These are phyloP conservation scores for Dimocarpus longan DNA, from an alignment of 345 rosid species.

Conservation along the genomic window DNA sequence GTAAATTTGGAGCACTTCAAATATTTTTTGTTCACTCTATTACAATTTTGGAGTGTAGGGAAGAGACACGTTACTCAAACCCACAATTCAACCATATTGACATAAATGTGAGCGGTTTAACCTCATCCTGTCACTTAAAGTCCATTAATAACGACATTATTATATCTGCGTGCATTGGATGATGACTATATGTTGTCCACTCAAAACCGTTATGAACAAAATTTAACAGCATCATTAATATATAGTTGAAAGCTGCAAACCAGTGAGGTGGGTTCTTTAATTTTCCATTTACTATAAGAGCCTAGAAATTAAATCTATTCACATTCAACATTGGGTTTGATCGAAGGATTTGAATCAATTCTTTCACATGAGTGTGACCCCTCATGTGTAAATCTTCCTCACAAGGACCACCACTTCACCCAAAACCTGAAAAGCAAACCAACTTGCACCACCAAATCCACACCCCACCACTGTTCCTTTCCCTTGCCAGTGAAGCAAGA, in stretches of 20 bases:
- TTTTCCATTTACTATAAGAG: slow-evolving; percentile 1
- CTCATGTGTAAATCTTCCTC: neutral
- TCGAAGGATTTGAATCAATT: neutral
- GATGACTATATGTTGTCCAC: too few species aligned
- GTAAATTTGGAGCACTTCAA: too few species aligned
- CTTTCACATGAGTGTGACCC: slow-evolving; percentile 19
- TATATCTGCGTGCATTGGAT: too few species aligned
- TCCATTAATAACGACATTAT: too few species aligned
- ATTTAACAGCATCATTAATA: neutral
- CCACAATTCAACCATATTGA: too few species aligned
- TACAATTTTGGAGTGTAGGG: too few species aligned
- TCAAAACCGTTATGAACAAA: too few species aligned
- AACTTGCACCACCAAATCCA: slow-evolving; percentile 20
- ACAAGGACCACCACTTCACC: neutral
- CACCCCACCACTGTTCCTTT: neutral
- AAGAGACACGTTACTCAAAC: too few species aligned
- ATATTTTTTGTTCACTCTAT: too few species aligned
- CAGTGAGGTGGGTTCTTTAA: slow-evolving; percentile 13
- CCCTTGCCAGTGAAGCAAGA: slow-evolving; percentile 30
- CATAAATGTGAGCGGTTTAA: too few species aligned
- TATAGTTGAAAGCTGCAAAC: neutral
- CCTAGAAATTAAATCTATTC: neutral
- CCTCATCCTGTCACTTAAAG: too few species aligned
- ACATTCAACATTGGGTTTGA: slow-evolving; percentile 7
- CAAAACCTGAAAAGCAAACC: slow-evolving; percentile 17